These are phyloP conservation scores for Metarhizium humberi DNA, from an alignment of 2,329 filamentous ascomycete species.

Conservation along the genomic window DNA sequence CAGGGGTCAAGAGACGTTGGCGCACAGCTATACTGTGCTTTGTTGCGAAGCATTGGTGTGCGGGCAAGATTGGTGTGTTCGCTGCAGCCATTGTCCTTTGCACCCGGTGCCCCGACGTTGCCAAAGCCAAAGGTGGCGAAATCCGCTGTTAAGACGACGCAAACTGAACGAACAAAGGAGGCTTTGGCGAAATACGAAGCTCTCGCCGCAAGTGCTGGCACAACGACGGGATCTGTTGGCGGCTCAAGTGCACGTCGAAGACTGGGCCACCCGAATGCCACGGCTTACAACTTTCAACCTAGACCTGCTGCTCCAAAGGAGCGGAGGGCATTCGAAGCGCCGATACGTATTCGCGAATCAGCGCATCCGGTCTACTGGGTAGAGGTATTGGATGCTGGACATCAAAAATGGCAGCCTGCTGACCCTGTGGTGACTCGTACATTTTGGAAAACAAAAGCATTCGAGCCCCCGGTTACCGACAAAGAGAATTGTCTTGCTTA, in stretches of 20 bases:
- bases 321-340: slow-evolving; percentile 22
- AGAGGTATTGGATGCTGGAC: slow-evolving; percentile 75
- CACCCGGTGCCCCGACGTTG: slow-evolving; percentile 40
- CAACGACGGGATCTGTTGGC: slow-evolving; percentile 18
- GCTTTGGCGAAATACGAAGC: slow-evolving; percentile 19
- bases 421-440: slow-evolving; percentile 74
- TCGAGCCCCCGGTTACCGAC: slow-evolving; percentile 80
- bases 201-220: slow-evolving; percentile 26
- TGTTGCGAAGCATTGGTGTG: slow-evolving; percentile 75
- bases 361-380: slow-evolving; percentile 86
- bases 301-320: slow-evolving; percentile 27
- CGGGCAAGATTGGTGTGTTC: slow-evolving; percentile 82
- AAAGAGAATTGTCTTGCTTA: slow-evolving; percentile 71
- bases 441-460: slow-evolving; percentile 62
- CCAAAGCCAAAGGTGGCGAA: slow-evolving; percentile 27
- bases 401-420: slow-evolving; percentile 85
- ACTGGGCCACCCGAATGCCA: slow-evolving; percentile 44
- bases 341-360: slow-evolving; percentile 53
- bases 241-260: slow-evolving; percentile 34
- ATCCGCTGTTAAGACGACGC: slow-evolving; percentile 19
- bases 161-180: slow-evolving; percentile 20
- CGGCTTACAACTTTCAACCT: slow-evolving; percentile 41
- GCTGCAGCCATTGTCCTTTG: slow-evolving; percentile 70
- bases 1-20: slow-evolving; percentile 83
- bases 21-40: slow-evolving; percentile 80